Evolutionary conservation across 2,329 filamentous ascomycete genomes (phyloP), one percentile per base, ranked within the genome.

Genomic region (Onygena corvina): DNA sequence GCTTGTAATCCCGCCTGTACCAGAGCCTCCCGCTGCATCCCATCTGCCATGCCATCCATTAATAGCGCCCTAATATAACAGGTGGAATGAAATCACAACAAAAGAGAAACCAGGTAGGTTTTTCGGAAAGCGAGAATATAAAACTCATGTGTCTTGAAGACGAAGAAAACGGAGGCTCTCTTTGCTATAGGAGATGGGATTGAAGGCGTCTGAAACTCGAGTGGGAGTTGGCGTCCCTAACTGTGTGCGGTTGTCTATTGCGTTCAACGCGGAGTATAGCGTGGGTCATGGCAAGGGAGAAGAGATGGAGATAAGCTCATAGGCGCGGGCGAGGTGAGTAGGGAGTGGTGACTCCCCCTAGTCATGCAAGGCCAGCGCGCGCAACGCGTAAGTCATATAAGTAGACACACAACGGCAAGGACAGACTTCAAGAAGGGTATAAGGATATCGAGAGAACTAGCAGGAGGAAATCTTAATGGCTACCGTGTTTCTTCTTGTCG

Each of bases 401-500:
- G n/a, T 40, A 40, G 36, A 40, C 36, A 40, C 36, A 38, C 34
- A 40, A 40, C 21, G 36, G 20, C 20, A 40, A 40, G 27, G 20
- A 11, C 36, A n/a, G n/a, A n/a, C n/a, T n/a, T n/a, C n/a, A n/a
- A n/a, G 23, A 21, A 20, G 16, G 6, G 18, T 23, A 20, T 38
- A n/a, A 33, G 9, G 7, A 2, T 9, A 33, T 38, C 35, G n/a
- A n/a, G n/a, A n/a, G n/a, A n/a, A n/a, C n/a, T n/a, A n/a, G n/a
- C n/a, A n/a, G n/a, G n/a, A n/a, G n/a, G n/a, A n/a, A n/a, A n/a
- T n/a, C n/a, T n/a, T 38, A 38, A 11, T 29, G 27, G 11, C 27
- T 29, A 20, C 35, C 12, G 16, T 38, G 35, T 84, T 94, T 94
- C 84, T 94, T 94, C 73, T 94, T 86, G 72, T 94, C 88, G 50